phyloP scores from a whole-genome alignment of 2,329 filamentous ascomycete species.

The Bipolaris zeicola region DNA sequence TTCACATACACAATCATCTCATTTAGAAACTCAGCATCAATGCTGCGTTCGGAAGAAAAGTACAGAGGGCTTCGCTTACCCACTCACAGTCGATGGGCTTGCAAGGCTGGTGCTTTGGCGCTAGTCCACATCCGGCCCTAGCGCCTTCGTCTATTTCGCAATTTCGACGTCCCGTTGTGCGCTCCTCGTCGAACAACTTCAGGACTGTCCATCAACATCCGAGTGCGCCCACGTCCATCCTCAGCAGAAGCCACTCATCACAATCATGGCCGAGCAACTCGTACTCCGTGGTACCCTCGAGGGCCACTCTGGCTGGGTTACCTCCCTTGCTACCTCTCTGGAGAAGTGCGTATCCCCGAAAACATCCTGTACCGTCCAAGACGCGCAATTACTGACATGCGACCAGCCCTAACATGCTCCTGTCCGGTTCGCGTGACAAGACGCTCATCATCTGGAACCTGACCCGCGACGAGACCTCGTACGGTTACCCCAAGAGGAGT shows the following conservation, averaged over 20 bases:
- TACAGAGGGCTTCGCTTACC: background rate
- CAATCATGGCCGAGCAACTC: conserved; percentile 85
- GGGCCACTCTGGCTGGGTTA: conserved; percentile 99
- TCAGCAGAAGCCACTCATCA: conserved; percentile 45
- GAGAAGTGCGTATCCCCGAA: conserved; percentile 72
- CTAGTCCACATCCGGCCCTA: conserved; percentile 4
- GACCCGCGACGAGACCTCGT: conserved; percentile 96
- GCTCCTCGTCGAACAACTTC: conserved; percentile 26
- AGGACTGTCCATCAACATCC: conserved; percentile 32
- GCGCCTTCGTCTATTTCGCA: conserved; percentile 12
- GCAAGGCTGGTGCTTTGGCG: background rate
- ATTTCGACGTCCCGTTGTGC: conserved; percentile 17
- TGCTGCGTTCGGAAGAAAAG: background rate
- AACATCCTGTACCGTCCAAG: conserved; percentile 7
- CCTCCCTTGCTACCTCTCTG: conserved; percentile 95
- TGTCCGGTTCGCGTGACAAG: conserved; percentile 97
- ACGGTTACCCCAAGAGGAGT: conserved; percentile 99
- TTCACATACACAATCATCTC: background rate
- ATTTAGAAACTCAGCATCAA: background rate
- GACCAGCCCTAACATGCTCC: conserved; percentile 95
- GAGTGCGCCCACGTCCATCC: conserved; percentile 40
- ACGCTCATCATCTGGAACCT: conserved; percentile 99
- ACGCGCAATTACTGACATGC: conserved; percentile 42
- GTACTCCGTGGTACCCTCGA: conserved; percentile 96
- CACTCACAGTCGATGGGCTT: background rate